These are phyloP conservation scores for Mucor mucedo DNA, from an alignment of 371 early-diverging fungal species.

Conservation along the genomic window DNA sequence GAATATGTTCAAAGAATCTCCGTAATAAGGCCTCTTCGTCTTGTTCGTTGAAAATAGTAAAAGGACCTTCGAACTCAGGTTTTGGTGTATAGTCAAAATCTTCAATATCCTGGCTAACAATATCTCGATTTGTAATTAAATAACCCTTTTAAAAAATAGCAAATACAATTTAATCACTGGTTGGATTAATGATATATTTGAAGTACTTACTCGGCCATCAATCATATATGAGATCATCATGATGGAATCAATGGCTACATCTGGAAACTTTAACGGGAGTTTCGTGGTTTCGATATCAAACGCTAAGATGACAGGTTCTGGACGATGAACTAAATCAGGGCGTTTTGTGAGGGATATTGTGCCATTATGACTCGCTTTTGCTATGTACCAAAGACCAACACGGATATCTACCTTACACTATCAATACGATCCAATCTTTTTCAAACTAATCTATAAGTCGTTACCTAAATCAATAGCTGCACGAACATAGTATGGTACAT, in stretches of 20 bases:
- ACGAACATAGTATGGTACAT: constrained; percentile 92
- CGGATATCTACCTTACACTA: constrained; percentile 70
- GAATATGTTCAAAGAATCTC: constrained; percentile 95
- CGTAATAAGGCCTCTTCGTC: constrained; percentile 86
- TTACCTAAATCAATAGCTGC: constrained; percentile 91
- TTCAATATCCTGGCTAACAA: constrained; percentile 96
- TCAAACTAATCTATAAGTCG: background rate
- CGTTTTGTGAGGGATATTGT: constrained; percentile 69
- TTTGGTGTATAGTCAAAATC: constrained; percentile 99
- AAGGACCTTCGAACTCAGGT: constrained; percentile 95
- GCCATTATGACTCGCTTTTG: constrained; percentile 60
- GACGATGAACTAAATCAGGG: constrained; percentile 91
- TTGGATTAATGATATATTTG: background rate
- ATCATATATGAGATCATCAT: constrained; percentile 99
- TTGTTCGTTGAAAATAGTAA: constrained; percentile 95
- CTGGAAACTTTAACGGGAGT: constrained; percentile 98
- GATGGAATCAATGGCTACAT: constrained; percentile 89
- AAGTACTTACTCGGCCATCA: constrained; percentile 79
- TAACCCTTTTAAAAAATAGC: constrained; percentile 70
- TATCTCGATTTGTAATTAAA: constrained; percentile 97
- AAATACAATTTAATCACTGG: too few species aligned
- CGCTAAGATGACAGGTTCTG: constrained; percentile 96
- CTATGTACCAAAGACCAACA: constrained; percentile 96
- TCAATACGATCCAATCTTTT: background rate
- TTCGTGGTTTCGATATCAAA: constrained; percentile 99